phyloP scores from a whole-genome alignment of 164 flowering plant species.

The Umbellularia californica region DNA sequence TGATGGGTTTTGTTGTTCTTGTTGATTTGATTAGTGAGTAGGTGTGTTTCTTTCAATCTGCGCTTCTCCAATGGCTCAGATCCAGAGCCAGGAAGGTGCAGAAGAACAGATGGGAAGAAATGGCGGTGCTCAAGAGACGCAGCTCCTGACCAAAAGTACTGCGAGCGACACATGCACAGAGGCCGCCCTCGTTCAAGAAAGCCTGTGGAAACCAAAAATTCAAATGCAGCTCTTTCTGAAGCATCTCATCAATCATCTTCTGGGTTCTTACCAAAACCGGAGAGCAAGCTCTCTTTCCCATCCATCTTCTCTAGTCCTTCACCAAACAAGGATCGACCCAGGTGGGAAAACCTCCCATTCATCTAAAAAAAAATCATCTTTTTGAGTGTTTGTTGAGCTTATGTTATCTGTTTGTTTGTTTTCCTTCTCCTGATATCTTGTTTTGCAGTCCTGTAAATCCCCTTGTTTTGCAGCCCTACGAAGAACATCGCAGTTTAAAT shows the following conservation, averaged over 20 bases:
- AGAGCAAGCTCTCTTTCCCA: slow-evolving; percentile 21
- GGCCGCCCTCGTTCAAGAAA: slow-evolving; percentile 94
- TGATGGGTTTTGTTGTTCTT: neutral
- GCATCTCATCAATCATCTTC: neutral
- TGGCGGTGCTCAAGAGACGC: slow-evolving; percentile 88
- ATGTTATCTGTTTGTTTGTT: neutral
- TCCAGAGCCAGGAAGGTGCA: slow-evolving; percentile 80
- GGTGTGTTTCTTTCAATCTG: slow-evolving; percentile 23
- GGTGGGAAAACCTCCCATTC: slow-evolving; percentile 20
- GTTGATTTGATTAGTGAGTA: slow-evolving; percentile 10
- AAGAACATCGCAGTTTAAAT: slow-evolving; percentile 23
- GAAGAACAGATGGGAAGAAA: slow-evolving; percentile 84
- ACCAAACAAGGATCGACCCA: slow-evolving; percentile 21
- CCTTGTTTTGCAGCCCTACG: slow-evolving; percentile 18
- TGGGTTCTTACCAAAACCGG: slow-evolving; percentile 13
- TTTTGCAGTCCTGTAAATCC: neutral
- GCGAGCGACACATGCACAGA: slow-evolving; percentile 76
- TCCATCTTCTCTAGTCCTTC: neutral
- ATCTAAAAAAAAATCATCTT: too few species aligned
- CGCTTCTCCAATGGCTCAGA: slow-evolving; percentile 34
- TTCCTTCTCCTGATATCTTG: neutral
- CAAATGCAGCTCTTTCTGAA: neutral
- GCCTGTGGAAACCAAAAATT: slow-evolving; percentile 69
- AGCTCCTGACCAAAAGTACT: slow-evolving; percentile 72
- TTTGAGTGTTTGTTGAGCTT: neutral